These are phyloP conservation scores for Zalaria sp. DNA, from an alignment of 2,329 filamentous ascomycete species.

Conservation along the genomic window DNA sequence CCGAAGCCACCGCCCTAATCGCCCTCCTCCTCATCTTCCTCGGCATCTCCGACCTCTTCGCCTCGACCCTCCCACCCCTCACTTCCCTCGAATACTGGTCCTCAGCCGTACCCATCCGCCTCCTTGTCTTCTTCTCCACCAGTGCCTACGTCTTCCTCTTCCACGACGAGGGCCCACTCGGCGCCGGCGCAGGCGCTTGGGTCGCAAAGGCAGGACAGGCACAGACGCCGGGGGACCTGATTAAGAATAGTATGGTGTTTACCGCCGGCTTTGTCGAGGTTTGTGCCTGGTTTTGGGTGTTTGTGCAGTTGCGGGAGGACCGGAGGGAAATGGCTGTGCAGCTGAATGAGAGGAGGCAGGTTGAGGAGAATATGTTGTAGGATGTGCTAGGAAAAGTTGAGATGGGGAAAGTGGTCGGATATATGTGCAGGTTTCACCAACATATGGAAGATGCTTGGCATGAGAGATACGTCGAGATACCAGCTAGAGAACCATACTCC, in stretches of 20 bases:
- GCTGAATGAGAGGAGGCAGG: slow-evolving; percentile 19
- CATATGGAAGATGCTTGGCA: no score
- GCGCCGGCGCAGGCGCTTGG: slow-evolving; percentile 10
- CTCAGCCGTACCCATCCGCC: slow-evolving; percentile 46
- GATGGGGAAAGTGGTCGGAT: no score
- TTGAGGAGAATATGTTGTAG: slow-evolving; percentile 18
- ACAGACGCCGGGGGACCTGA: slow-evolving; percentile 36
- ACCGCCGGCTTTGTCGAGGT: slow-evolving; percentile 75
- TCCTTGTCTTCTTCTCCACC: slow-evolving; percentile 46
- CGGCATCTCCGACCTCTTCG: slow-evolving; percentile 31
- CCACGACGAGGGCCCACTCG: slow-evolving; percentile 35
- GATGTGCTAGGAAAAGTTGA: no score
- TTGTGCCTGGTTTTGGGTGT: slow-evolving; percentile 77
- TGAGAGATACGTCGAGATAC: no score
- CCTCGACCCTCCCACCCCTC: slow-evolving; percentile 29
- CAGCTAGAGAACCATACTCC: no score
- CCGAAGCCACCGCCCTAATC: slow-evolving; percentile 50
- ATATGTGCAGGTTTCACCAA: no score
- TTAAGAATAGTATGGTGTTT: slow-evolving; percentile 79
- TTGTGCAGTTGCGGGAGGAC: slow-evolving; percentile 57
- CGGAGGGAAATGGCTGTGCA: slow-evolving; percentile 20
- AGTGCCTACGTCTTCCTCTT: slow-evolving; percentile 53
- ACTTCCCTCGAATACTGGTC: slow-evolving; percentile 32
- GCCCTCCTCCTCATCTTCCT: slow-evolving; percentile 58
- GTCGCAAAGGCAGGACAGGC: slow-evolving; percentile 5